Evolutionary conservation across 306 rosid species (phyloP), one percentile per base, ranked within the genome.

Genomic region (Prunus mongolica): DNA sequence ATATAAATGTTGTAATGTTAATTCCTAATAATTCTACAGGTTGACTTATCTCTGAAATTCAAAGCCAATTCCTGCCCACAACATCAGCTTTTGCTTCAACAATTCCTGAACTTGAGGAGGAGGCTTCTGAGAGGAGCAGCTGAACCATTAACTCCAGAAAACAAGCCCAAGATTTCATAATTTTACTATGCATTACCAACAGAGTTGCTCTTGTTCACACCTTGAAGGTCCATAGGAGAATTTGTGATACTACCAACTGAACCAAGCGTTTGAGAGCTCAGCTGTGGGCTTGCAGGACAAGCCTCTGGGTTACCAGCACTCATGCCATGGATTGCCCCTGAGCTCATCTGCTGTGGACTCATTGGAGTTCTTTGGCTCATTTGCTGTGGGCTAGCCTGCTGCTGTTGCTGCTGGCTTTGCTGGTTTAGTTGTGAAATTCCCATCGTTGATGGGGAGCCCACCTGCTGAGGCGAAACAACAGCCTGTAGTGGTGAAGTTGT

Each of bases 161-260:
- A 13, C 67, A 50, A 11, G 51, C 83, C 70, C 69, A 60, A 25
- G 18, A 45, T 38, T 16, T 45, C 13, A n/a, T 60, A 64, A 20
- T 72, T 79, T 77, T 71, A 80, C 80, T 85, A 86, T 11, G 86
- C 88, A 79, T 88, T 92, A 79, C 44, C 86, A n/a, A 84, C 87
- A 76, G 95, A 94, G 80, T 86, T 95, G 75, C 92, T 86, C 83
- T 91, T 89, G 88, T 92, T 95, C 9, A 86, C 96, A 82, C 93
- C 98, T 81, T 92, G 99, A 87, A 95, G 83, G 69, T 92, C 99
- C 99, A 95, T 88, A 5, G 96, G 93, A 65, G 99, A 95, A 85
- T 92, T 87, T 15, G 84, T n/a, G 49, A 83, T 87, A 34, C 88
- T 84, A 74, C 92, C 46, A 56, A 91, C 94, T 14, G 98, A 91